Percentiles rank a stretch among this genome's conserved stretches.
phyloP scores from a whole-genome alignment of 306 rosid species.

The Sechiopsis laciniata region DNA sequence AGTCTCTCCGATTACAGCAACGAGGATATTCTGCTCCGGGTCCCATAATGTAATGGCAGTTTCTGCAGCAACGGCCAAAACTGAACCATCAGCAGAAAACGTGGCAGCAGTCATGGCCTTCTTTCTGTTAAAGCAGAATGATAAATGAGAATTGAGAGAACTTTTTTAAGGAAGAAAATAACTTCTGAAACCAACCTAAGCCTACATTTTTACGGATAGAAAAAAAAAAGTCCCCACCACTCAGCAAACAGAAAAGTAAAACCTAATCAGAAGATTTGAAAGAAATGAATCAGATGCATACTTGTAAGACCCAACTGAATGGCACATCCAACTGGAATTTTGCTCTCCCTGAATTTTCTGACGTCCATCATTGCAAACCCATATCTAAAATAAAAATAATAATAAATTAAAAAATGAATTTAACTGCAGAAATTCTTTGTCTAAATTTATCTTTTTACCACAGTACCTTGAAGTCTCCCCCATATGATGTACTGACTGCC shows the following conservation, averaged over 20 bases:
- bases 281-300: conserved; percentile 31
- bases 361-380: conserved; percentile 64
- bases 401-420: conserved; percentile 20
- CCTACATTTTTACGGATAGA: neutral
- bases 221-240: neutral
- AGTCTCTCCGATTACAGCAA: conserved; percentile 78
- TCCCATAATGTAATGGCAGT: conserved; percentile 89
- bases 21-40: conserved; percentile 64
- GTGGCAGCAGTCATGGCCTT: conserved; percentile 83
- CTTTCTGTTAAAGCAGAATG: conserved; percentile 43
- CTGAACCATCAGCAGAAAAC: conserved; percentile 89
- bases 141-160: conserved; percentile 16
- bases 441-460: conserved; percentile 1
- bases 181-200: neutral
- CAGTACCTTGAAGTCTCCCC: conserved; percentile 91
- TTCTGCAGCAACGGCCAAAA: conserved; percentile 89
- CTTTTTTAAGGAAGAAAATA: neutral
- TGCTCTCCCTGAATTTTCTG: conserved; percentile 36
- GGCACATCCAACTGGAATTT: conserved; percentile 83
- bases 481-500: conserved; percentile 82
- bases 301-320: conserved; percentile 95
- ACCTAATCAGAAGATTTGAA: conserved; percentile 16
- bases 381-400: conserved; percentile 41
- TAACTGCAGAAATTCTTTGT: neutral
- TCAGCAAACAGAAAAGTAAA: neutral